These are phyloP conservation scores for Hypoxylon sp. DNA, from an alignment of 2,329 filamentous ascomycete genomes.

Conservation along the genomic window DNA sequence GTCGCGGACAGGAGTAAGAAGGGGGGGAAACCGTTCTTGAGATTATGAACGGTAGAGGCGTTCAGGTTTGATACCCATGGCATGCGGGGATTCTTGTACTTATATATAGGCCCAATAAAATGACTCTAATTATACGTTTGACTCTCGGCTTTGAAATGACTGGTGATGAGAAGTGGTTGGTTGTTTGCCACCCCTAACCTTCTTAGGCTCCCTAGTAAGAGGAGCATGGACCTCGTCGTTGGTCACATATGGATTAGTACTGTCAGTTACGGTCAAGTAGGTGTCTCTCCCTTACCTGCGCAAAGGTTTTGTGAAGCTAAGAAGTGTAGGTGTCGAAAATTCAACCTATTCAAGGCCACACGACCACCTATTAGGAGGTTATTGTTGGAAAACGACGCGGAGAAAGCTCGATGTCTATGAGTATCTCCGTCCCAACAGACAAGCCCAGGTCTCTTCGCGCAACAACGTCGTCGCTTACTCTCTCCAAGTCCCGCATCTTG, in stretches of 20 bases:
- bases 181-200: too few relatives aligned
- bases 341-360: background rate
- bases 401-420: background rate
- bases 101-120: background rate
- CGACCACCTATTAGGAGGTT: background rate
- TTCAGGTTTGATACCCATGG: background rate
- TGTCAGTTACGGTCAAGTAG: background rate
- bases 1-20: background rate
- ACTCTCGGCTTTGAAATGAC: background rate
- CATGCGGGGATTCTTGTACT: background rate
- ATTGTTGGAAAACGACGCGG: background rate
- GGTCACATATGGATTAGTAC: too few relatives aligned
- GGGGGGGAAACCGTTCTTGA: background rate
- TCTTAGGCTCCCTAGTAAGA: too few relatives aligned
- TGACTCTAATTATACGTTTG: background rate
- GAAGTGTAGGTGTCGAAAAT: background rate
- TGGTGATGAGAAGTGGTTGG: background rate
- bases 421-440: background rate
- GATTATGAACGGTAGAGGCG: background rate
- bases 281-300: background rate
- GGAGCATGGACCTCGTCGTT: background rate
- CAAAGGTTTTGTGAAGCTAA: background rate
- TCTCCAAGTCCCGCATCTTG: background rate
- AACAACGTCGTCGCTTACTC: background rate
- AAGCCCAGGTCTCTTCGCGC: background rate